Percentiles rank a stretch among this genome's conserved stretches.
phyloP scores from a whole-genome alignment of 345 rosid species.

The Reutealis trisperma region DNA sequence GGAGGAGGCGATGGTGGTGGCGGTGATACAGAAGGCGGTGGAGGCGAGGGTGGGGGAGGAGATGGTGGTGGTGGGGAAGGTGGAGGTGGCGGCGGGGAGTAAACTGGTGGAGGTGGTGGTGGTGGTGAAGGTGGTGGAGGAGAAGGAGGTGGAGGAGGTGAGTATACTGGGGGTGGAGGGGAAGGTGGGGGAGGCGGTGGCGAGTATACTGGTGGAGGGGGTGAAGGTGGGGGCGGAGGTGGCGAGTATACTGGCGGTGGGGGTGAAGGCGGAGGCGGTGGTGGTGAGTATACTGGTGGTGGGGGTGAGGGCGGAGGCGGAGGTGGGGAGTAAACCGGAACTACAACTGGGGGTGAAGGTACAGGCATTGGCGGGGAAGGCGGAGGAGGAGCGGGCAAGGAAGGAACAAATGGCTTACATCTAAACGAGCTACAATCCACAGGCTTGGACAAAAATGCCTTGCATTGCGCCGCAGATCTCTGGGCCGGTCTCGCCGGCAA shows the following conservation, averaged over 20 bases:
- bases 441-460: constrained; percentile 56
- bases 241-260: constrained; percentile 39
- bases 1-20: constrained; percentile 39
- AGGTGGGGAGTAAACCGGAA: constrained; percentile 31
- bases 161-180: not conserved
- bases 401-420: constrained; percentile 67
- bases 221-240: constrained; percentile 60
- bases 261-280: constrained; percentile 25
- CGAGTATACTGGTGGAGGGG: constrained; percentile 8
- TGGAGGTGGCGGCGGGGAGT: constrained; percentile 23
- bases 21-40: constrained; percentile 40
- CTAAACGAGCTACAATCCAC: constrained; percentile 66
- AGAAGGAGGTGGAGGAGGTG: constrained; percentile 39
- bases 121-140: constrained; percentile 35
- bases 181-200: constrained; percentile 32
- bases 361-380: constrained; percentile 55
- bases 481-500: constrained; percentile 16
- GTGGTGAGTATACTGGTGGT: constrained; percentile 19
- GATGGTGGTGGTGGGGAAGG: constrained; percentile 38
- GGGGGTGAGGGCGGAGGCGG: constrained; percentile 35
- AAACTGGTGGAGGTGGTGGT: constrained; percentile 40
- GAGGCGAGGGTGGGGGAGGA: constrained; percentile 24
- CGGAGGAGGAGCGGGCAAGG: constrained; percentile 62
- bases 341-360: constrained; percentile 36
- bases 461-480: constrained; percentile 49